Evolutionary conservation across 768 basidiomycete genomes (phyloP), one percentile per base, ranked within the genome.

Genomic region (Tephrocybe sp.): DNA sequence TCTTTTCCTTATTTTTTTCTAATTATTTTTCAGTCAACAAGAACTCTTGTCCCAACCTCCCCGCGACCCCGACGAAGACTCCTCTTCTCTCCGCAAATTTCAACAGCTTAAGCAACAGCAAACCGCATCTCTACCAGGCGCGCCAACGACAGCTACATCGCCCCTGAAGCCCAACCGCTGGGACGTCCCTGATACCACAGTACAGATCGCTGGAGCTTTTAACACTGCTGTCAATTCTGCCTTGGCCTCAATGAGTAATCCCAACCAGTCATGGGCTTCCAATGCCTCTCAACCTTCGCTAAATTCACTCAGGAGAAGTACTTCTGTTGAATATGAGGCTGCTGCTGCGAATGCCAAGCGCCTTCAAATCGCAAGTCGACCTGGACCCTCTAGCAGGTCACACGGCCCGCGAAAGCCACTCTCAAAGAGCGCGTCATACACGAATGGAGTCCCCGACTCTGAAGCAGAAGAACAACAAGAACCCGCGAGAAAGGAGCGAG

Each of bases 151-250:
- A 63, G 77, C 66, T 62, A 76, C 64, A 60, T 65, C 68, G 40
- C 69, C 71, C 13, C 76, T 76, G n/a, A 74, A 83, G 45, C 89
- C 89, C 36, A 77, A 83, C 60, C 82, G 75, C 75, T 88, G 85
- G 85, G 64, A 65, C 52, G 80, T 89, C 52, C 87, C 87, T 61
- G 89, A 90, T 68, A 93, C 92, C 39, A 85, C 89, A 16, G 92
- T 93, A 45, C 88, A 90, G 68, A 85, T 92, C 61, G 92, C 90
- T 9, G 79, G 80, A 60, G 92, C 91, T 26, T 88, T 94, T 62
- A 72, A 75, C 57, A 83, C 85, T 65, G 92, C 91, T 16, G 87
- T 79, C 34, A 38, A 40, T 17, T 72, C 69, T 64, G 71, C 74
- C 52, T 79, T 79, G 73, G 59, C 56, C 36, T 62, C 69, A 40